Conservation (phyloP, 2,329 filamentous ascomycete genomes). For the Chrysosporium keratinophilum region DNA sequence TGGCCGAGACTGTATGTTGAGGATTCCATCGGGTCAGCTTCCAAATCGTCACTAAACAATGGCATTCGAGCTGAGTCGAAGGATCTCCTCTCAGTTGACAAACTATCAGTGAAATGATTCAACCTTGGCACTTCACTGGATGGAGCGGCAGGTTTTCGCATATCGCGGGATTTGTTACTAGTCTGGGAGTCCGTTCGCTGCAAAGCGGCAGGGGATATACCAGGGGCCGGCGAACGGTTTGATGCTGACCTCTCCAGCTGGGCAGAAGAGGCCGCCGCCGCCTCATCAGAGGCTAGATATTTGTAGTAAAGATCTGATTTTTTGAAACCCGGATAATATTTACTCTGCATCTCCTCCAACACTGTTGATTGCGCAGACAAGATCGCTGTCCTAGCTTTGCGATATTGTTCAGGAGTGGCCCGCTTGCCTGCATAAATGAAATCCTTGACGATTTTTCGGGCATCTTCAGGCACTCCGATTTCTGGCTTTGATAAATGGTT, state of each 20-base stretch:
- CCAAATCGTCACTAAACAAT: conserved; percentile 72
- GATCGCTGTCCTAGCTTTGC: conserved; percentile 68
- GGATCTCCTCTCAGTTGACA: conserved; percentile 50
- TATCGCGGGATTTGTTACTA: conserved; percentile 39
- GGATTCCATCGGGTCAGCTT: conserved; percentile 58
- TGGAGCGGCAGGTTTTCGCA: conserved; percentile 50
- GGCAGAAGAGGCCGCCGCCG: conserved; percentile 21
- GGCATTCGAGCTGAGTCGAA: conserved; percentile 54
- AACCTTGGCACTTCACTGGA: conserved; percentile 45
- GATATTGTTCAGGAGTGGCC: conserved; percentile 72
- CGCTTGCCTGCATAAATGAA: conserved; percentile 70
- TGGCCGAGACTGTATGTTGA: conserved; percentile 73
- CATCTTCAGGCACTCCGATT: conserved; percentile 61
- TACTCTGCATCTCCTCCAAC: conserved; percentile 71
- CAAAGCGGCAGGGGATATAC: conserved; percentile 36
- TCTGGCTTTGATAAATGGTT: conserved; percentile 76
- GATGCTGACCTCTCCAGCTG: conserved; percentile 16
- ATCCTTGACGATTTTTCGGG: conserved; percentile 57
- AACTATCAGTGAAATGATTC: conserved; percentile 22
- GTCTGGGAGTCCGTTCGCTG: conserved; percentile 41
- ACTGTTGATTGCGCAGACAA: conserved; percentile 71
- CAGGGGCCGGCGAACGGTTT: conserved; percentile 12
- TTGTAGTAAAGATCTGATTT: conserved; percentile 94
- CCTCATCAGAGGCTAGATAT: conserved; percentile 79
- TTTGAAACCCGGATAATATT: conserved; percentile 76